Evolutionary conservation across 176 grass and related monocot genomes (phyloP), one percentile per base, ranked within the genome.

Genomic region (Cymbopogon citratus): DNA sequence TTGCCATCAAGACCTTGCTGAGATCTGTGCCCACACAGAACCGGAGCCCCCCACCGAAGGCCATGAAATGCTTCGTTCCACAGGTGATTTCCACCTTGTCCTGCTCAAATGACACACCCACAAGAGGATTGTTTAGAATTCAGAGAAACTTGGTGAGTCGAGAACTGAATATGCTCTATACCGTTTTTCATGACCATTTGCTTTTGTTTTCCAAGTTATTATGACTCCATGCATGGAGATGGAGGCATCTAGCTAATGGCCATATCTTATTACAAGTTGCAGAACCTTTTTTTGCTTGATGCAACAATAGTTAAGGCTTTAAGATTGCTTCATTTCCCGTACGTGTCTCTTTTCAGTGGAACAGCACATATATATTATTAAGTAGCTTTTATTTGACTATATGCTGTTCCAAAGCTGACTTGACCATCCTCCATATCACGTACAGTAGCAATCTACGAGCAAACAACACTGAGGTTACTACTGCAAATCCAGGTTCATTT

Each of bases 11-110:
- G 36, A 93, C 59, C 70, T 90, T 86, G 79, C 80, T 93, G 78
- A 97, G 84, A 62, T 93, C 84, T 1, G 94, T 81, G 65, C 94
- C 94, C 2, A 97, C 89, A 14, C 94, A 97, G 85, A 91, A 93
- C 16, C 91, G 57, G 35, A 91, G 49, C n/a, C 91, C 91, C 31
- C 84, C 94, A 57, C 91, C 91, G 51, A 93, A 91, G 27, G 91
- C 94, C 91, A 97, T 88, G 75, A 93, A 97, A 62, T 91, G 81
- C 78, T 33, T 33, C 3, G 91, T 87, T 21, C 89, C 91, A 26
- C 94, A 81, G 3, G 43, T 81, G 45, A 91, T 78, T 65, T 93
- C 86, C 35, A 5, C 40, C 83, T 87, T 91, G 66, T 51, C 84
- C 83, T 86, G 79, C n/a, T 15, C 83, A 85, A 85, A 56, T 29